Evolutionary conservation across 1,284 basidiomycete genomes (phyloP), one percentile per base, ranked within the genome.

Genomic region (Ceratobasidium papillatum): DNA sequence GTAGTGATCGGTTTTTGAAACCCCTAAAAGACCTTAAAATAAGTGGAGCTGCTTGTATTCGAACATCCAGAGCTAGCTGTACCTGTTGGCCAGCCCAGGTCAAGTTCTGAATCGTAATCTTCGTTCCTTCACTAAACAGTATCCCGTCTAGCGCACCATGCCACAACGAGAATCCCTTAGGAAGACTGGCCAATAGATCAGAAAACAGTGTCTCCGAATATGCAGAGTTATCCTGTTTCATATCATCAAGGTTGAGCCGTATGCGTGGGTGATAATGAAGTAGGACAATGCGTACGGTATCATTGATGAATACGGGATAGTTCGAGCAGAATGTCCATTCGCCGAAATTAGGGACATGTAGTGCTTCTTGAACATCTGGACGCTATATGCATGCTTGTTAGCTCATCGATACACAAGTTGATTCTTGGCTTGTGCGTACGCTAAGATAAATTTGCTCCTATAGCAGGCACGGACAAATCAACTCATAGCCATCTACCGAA

Each of bases 71-170:
- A 25, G 2, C 8, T 54, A 22, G 11, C 38, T 25, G 12, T 17
- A 68, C 32, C 36, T 54, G 74, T 12, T 52, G 43, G 38, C 80
- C 80, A 61, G 68, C 77, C 80, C 80, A 81, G 12, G 80, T 81
- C 76, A 80, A 78, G 72, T 80, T 80, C 78, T 81, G 80, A 64
- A 81, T 80, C 0, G 79, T 74, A 30, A 80, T 75, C 8, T 79
- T 77, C 7, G 78, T 79, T 5, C 78, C 78, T 41, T 79, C 76
- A 43, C 76, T 78, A 45, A 80, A 77, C 47, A 80, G 76, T 49
- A 80, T 75, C 43, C 74, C 75, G 74, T 80, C 80, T 63, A 74
- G 32, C 30, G 63, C 47, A 7, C 72, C 74, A 45, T 76, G 74
- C 75, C 75, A 78, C 51, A 75, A 68, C 19, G 69, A 76, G 54